Percentiles rank a stretch among this genome's conserved stretches.
Evolutionary conservation across 345 rosid species (phyloP).

Genomic region (Trapa bicornis): DNA sequence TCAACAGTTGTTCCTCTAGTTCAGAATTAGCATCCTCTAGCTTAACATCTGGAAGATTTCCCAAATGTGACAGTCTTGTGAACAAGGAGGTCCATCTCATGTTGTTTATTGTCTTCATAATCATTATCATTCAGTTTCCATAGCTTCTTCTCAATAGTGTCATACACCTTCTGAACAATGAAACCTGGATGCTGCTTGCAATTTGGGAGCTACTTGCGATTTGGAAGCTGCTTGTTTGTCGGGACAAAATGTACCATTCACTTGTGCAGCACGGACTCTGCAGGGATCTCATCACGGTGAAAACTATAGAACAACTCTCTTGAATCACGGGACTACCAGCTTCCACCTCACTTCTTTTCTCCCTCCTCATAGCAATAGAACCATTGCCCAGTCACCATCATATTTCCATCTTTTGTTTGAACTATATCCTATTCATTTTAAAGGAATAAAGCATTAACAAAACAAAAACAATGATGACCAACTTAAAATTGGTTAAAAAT

Average conservation of each 20-base stretch:
- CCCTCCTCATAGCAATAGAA: conserved; percentile 99
- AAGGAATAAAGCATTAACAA: not conserved
- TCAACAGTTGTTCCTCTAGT: conserved; percentile 34
- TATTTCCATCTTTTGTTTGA: conserved; percentile 40
- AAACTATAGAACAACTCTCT: conserved; percentile 90
- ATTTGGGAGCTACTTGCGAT: conserved; percentile 74
- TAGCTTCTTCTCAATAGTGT: conserved; percentile 46
- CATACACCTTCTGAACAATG: conserved; percentile 78
- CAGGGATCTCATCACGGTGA: conserved; percentile 91
- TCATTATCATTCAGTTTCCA: conserved; percentile 74
- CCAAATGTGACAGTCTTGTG: conserved; percentile 57
- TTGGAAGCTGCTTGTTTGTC: conserved; percentile 69
- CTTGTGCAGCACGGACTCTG: conserved; percentile 96
- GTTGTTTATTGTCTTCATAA: conserved; percentile 58
- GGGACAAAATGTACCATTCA: conserved; percentile 95
- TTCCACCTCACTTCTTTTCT: conserved; percentile 84
- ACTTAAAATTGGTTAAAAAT: not conserved
- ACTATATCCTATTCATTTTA: conserved; percentile 51
- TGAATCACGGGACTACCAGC: conserved; percentile 75
- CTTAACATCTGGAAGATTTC: conserved; percentile 55
- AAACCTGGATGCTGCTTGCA: conserved; percentile 84
- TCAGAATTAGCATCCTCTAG: conserved; percentile 31
- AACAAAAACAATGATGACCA: not conserved
- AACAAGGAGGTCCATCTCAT: conserved; percentile 69
- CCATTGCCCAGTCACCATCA: conserved; percentile 96